Evolutionary conservation across 2,329 filamentous ascomycete species (phyloP), one percentile per base, ranked within the genome.

Genomic region (Plectosphaerella cucumerina): DNA sequence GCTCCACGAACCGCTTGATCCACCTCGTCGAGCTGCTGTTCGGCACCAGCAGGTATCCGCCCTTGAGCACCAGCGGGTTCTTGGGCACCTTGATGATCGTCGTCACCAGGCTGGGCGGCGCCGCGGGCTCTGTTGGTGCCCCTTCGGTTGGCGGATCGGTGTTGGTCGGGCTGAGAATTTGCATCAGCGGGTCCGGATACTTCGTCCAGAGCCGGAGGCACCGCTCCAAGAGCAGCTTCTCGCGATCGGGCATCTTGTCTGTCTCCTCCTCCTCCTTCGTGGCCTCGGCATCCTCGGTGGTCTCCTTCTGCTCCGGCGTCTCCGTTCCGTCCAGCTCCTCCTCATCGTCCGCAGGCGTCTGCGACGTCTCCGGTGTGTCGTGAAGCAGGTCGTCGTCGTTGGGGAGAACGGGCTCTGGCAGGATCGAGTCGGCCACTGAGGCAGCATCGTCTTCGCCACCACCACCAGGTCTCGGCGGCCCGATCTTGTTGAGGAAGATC

Each of bases 1-100:
- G 80, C 70, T 99, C 94, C 47, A 97, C 90, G 63, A 96, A 97
- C 41, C 93, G 86, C 60, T 92, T 90, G 23, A 94, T 81, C 94
- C 94, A 99, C 54, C 87, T 83, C 20, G 85, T 88, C 34, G 86
- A 89, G 49, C 89, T 86, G 50, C 85, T 86, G 62, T 91, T 91
- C 1, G 91, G 91, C 3, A 89, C 89, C 42, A 97, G 77, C 15
- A 99, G 80, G 67, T 94, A 95, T 15, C 92, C 92, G 15, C 89
- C 86, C 71, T 96, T 96, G 59, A 96, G 77, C 1, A 94, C 79
- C 42, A 82, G 83, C 2, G 86, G 82, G 59, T 94, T 95, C 70
- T 96, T 96, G 49, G 86, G 80, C 9, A 94, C 82, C 39, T 85
- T 82, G 48, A 90, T 83, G 39, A 96, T 85, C 1, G 84, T 89